Percentiles rank a stretch among this genome's conserved stretches.
Conservation (phyloP, 179 eudicot species). For the Silene noctiflora region DNA sequence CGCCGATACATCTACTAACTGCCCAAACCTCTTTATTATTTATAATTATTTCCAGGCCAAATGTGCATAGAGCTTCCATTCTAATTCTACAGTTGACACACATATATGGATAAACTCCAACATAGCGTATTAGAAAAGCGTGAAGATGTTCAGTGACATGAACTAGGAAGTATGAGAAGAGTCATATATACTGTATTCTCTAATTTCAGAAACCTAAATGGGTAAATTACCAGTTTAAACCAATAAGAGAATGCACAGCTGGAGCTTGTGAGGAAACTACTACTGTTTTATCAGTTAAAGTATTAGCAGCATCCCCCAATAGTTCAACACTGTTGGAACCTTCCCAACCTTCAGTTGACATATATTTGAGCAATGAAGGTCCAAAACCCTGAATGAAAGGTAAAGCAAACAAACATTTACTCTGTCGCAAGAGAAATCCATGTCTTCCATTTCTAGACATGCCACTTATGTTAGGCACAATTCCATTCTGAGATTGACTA, state of each 20-base stretch:
- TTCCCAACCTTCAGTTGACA: slow-evolving; percentile 44
- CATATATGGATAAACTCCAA: neutral
- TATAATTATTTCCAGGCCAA: no score
- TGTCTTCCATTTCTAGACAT: slow-evolving; percentile 18
- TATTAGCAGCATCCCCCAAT: slow-evolving; percentile 42
- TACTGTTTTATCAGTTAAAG: slow-evolving; percentile 37
- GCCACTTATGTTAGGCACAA: slow-evolving; percentile 6
- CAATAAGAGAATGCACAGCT: slow-evolving; percentile 52
- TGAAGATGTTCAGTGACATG: no score
- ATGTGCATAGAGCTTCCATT: neutral
- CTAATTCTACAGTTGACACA: neutral
- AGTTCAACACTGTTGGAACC: slow-evolving; percentile 31
- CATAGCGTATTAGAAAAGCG: no score
- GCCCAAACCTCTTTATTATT: no score
- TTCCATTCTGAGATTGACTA: slow-evolving; percentile 12
- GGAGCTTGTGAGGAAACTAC: slow-evolving; percentile 40
- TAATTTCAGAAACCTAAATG: slow-evolving; percentile 7
- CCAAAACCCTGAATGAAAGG: slow-evolving; percentile 24
- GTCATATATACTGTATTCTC: no score
- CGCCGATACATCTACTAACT: no score
- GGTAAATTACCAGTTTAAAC: slow-evolving; percentile 55
- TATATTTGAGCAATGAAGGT: slow-evolving; percentile 28
- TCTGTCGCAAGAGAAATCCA: slow-evolving; percentile 23
- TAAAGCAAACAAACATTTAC: slow-evolving; percentile 15
- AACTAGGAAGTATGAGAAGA: no score